These are phyloP conservation scores for Ceratocystis colombiana DNA, from an alignment of 2,329 filamentous ascomycete genomes.

Conservation along the genomic window DNA sequence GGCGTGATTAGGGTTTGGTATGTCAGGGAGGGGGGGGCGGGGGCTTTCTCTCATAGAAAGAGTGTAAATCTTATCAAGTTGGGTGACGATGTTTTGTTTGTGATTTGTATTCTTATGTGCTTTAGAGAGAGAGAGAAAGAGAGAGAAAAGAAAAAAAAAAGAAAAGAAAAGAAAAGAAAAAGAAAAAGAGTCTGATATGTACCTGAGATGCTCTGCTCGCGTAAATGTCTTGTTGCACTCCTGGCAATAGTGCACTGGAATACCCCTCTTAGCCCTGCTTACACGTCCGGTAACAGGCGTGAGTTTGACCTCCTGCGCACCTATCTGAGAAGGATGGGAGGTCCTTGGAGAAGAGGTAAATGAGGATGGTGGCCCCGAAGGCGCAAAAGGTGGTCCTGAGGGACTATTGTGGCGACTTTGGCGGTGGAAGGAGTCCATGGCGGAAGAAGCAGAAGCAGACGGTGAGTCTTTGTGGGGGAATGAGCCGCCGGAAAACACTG, in stretches of 20 bases:
- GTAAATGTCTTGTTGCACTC: constrained; percentile 45
- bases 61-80: background rate
- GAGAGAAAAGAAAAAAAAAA: too few relatives aligned
- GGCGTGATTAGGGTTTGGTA: background rate
- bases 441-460: too few relatives aligned
- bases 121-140: constrained; percentile 2
- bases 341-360: background rate
- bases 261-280: constrained; percentile 49
- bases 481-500: background rate
- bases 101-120: background rate
- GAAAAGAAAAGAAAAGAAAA: constrained; percentile 1
- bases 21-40: background rate
- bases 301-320: constrained; percentile 36
- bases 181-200: constrained; percentile 26
- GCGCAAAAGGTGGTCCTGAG: background rate
- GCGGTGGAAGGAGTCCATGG: background rate
- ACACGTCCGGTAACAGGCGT: constrained; percentile 49
- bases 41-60: background rate
- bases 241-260: constrained; percentile 48
- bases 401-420: background rate
- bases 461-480: background rate
- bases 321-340: background rate
- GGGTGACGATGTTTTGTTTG: background rate
- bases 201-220: constrained; percentile 53
- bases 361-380: background rate